phyloP scores from a whole-genome alignment of 352 stramenopile genomes.

The Nothophytophthora sp. region DNA sequence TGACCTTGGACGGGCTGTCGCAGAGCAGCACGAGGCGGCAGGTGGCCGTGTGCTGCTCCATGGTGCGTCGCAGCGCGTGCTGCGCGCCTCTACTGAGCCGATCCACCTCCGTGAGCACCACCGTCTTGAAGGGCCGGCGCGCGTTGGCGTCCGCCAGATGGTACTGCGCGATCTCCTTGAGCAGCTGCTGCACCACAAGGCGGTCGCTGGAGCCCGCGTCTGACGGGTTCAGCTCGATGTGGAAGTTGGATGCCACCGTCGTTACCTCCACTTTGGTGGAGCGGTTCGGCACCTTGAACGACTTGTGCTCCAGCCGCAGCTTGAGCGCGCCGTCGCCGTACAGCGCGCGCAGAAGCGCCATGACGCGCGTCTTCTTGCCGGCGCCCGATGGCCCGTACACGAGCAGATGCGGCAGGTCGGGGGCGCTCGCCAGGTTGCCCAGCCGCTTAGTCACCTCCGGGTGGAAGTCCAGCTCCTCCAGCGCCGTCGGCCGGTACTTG shows the following conservation, averaged over 20 bases:
- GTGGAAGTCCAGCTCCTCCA: slow-evolving; percentile 95
- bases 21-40: slow-evolving; percentile 98
- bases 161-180: slow-evolving; percentile 99
- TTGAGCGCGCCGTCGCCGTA: slow-evolving; percentile 96
- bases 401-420: slow-evolving; percentile 96
- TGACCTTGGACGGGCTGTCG: slow-evolving; percentile 97
- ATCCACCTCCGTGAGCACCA: slow-evolving; percentile 98
- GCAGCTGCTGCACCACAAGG: slow-evolving; percentile 98
- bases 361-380: slow-evolving; percentile 99
- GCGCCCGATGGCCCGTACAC: slow-evolving; percentile 98
- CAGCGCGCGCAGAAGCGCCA: slow-evolving; percentile 94
- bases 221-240: slow-evolving; percentile 99
- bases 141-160: slow-evolving; percentile 79
- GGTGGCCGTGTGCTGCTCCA: slow-evolving; percentile 95
- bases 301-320: slow-evolving; percentile 85
- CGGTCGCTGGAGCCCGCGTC: slow-evolving; percentile 97
- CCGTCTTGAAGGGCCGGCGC: slow-evolving; percentile 87
- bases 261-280: slow-evolving; percentile 97
- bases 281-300: slow-evolving; percentile 91
- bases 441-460: slow-evolving; percentile 92
- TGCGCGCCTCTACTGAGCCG: slow-evolving; percentile 97
- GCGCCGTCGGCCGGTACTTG: slow-evolving; percentile 95
- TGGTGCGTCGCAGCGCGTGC: slow-evolving; percentile 96
- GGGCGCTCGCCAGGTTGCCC: slow-evolving; percentile 65
- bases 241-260: slow-evolving; percentile 97